phyloP scores from a whole-genome alignment of 148 eudicot species.

The Silene conica region DNA sequence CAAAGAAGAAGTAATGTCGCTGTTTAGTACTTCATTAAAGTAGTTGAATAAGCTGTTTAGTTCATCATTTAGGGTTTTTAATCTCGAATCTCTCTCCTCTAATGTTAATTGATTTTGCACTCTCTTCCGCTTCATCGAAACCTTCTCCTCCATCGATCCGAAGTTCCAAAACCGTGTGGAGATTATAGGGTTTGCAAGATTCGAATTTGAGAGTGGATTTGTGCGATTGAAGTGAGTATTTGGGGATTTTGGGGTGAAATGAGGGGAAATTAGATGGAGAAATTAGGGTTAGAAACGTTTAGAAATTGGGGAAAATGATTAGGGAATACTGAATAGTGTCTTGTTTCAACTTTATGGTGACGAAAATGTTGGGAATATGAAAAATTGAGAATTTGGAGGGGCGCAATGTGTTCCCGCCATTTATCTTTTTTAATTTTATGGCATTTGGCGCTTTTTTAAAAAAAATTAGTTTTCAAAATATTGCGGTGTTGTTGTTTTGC shows the following conservation, averaged over 20 bases:
- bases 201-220: background rate
- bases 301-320: background rate
- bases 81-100: conserved; percentile 48
- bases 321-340: background rate
- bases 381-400: background rate
- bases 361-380: background rate
- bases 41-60: conserved; percentile 43
- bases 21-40: conserved; percentile 40
- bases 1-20: background rate
- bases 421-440: background rate
- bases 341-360: background rate
- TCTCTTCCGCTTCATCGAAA: conserved; percentile 48
- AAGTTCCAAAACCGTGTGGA: background rate
- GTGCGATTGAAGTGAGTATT: background rate
- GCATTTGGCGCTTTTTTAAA: conserved; percentile 5
- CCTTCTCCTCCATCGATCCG: conserved; percentile 41
- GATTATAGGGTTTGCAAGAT: conserved; percentile 11
- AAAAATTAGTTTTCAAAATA: too few relatives aligned
- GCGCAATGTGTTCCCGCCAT: conserved; percentile 10
- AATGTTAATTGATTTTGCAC: conserved; percentile 9
- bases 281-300: background rate
- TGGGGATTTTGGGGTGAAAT: background rate
- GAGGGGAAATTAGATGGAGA: background rate
- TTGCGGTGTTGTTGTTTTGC: too few relatives aligned
- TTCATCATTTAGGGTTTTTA: conserved; percentile 41